phyloP scores from a whole-genome alignment of 176 grass and related monocot genomes.

The Thalia dealbata region DNA sequence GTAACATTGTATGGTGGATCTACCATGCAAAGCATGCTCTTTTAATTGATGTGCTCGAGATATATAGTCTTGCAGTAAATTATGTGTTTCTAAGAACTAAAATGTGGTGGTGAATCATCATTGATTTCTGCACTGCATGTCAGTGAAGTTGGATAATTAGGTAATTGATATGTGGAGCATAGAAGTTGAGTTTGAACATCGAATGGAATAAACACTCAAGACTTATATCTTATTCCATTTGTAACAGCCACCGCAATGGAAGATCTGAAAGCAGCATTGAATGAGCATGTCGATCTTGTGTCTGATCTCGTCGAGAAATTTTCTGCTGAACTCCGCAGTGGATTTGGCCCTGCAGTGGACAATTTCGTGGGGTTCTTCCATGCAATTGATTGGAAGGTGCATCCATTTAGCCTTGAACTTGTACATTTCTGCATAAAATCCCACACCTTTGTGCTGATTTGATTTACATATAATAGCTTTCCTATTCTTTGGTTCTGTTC shows the following conservation, averaged over 20 bases:
- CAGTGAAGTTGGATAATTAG: background rate
- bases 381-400: constrained; percentile 86
- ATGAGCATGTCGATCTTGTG: constrained; percentile 68
- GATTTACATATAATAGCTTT: background rate
- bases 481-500: background rate
- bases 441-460: background rate
- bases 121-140: background rate
- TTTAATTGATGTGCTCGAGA: too few relatives aligned
- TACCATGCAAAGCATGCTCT: too few relatives aligned
- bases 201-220: background rate
- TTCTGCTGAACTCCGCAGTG: constrained; percentile 64
- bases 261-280: constrained; percentile 63
- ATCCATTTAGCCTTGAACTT: background rate
- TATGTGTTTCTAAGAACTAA: too few relatives aligned
- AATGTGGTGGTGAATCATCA: too few relatives aligned
- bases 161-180: background rate
- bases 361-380: constrained; percentile 85
- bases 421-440: background rate
- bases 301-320: constrained; percentile 55
- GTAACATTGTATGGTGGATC: too few relatives aligned
- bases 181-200: background rate
- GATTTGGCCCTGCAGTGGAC: constrained; percentile 61
- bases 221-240: background rate
- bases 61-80: too few relatives aligned
- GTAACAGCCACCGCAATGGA: constrained; percentile 27